Evolutionary conservation across 2,329 filamentous ascomycete species (phyloP).

Genomic region (Nemania diffusa): DNA sequence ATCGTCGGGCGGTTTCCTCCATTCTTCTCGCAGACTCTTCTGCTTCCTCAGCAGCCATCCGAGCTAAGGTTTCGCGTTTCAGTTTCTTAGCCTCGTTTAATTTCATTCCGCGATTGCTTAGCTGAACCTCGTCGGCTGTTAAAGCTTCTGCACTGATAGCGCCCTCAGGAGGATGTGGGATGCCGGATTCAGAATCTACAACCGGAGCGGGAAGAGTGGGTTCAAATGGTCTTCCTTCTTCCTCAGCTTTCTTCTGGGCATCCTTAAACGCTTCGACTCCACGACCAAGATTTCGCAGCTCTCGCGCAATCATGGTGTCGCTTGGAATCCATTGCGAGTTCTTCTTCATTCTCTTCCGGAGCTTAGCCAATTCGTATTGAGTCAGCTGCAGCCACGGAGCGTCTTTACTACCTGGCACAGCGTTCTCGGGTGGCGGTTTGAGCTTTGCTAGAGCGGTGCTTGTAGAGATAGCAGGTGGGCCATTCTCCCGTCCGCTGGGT

Average conservation of each 20-base stretch:
- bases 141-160: constrained; percentile 68
- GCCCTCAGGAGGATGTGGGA: constrained; percentile 66
- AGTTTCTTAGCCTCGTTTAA: constrained; percentile 81
- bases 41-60: constrained; percentile 70
- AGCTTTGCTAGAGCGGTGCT: constrained; percentile 56
- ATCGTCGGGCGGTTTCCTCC: constrained; percentile 59
- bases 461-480: constrained; percentile 56
- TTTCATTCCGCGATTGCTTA: constrained; percentile 79
- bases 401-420: constrained; percentile 66
- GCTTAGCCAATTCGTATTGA: constrained; percentile 71
- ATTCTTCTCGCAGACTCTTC: constrained; percentile 67
- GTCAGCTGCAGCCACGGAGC: constrained; percentile 75
- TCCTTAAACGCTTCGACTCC: constrained; percentile 70
- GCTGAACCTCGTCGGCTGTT: constrained; percentile 69
- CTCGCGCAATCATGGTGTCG: constrained; percentile 84
- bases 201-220: constrained; percentile 54
- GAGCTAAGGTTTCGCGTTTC: constrained; percentile 72
- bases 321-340: constrained; percentile 87
- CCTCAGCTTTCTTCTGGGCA: constrained; percentile 73
- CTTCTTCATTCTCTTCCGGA: constrained; percentile 91
- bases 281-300: constrained; percentile 76
- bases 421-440: constrained; percentile 69
- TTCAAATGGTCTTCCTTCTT: constrained; percentile 71
- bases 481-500: constrained; percentile 52
- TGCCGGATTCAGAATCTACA: constrained; percentile 62